Percentiles rank a stretch among this genome's conserved stretches.
Conservation (phyloP, 2,329 filamentous ascomycete species). For the Dothistroma septosporum region DNA sequence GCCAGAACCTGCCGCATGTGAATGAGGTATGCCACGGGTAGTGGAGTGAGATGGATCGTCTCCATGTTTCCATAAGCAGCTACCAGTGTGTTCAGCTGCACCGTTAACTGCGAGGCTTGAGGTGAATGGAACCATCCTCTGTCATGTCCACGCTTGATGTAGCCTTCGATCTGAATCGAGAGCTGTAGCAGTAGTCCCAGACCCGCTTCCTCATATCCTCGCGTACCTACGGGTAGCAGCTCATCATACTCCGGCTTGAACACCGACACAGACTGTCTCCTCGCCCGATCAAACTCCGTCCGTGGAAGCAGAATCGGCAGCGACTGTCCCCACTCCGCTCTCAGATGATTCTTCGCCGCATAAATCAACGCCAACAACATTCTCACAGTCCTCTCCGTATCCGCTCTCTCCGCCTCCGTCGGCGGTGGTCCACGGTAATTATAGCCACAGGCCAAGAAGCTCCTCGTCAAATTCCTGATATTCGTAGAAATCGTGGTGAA, state of each 20-base stretch:
- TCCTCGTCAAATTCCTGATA: constrained; percentile 57
- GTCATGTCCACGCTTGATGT: constrained; percentile 54
- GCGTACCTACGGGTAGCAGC: constrained; percentile 33
- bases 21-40: constrained; percentile 62
- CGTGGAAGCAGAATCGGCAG: constrained; percentile 27
- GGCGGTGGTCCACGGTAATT: constrained; percentile 24
- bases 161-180: constrained; percentile 56
- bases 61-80: constrained; percentile 62
- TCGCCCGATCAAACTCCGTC: constrained; percentile 23
- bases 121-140: constrained; percentile 59
- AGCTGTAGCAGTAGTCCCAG: constrained; percentile 59
- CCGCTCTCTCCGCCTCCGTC: constrained; percentile 47
- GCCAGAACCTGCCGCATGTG: constrained; percentile 62
- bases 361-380: constrained; percentile 60
- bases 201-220: constrained; percentile 53
- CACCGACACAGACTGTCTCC: constrained; percentile 30
- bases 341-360: constrained; percentile 61
- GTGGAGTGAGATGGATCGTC: constrained; percentile 60
- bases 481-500: constrained; percentile 55
- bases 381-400: constrained; percentile 57
- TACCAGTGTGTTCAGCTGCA: constrained; percentile 54
- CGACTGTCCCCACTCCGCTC: constrained; percentile 57
- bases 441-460: constrained; percentile 50
- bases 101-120: constrained; percentile 55
- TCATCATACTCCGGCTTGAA: constrained; percentile 35